A percentile compares a stretch with the other conserved stretches of the same genome.
Evolutionary conservation across 768 basidiomycete species (phyloP).

Genomic region (Amanita muscaria): DNA sequence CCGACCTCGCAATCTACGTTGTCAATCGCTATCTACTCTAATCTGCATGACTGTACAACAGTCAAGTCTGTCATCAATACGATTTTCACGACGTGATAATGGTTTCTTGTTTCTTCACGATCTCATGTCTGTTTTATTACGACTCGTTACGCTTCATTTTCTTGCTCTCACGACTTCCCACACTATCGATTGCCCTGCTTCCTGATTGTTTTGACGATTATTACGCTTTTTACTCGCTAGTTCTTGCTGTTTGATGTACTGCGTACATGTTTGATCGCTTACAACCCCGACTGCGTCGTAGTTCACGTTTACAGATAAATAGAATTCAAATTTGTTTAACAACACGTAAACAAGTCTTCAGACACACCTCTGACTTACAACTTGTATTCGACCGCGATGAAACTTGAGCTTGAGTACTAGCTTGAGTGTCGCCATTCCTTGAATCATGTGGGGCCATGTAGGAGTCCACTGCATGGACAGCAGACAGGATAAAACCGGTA

Average conservation of each 20-base stretch:
- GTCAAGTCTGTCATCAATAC: neutral
- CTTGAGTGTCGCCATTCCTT: too few species aligned
- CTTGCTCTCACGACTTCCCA: neutral
- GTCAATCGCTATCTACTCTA: neutral
- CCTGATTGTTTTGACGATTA: neutral
- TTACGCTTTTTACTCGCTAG: neutral
- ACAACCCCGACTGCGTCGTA: neutral
- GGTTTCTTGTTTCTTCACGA: slow-evolving; percentile 1
- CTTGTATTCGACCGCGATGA: too few species aligned
- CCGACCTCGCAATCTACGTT: slow-evolving; percentile 1
- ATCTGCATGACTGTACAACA: neutral
- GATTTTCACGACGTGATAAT: neutral
- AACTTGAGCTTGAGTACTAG: too few species aligned
- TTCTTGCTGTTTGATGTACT: neutral
- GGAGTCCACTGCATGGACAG: too few species aligned
- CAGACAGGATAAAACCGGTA: too few species aligned
- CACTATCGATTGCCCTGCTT: neutral
- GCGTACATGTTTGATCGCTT: neutral
- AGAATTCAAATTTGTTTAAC: too few species aligned
- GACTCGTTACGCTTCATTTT: slow-evolving; percentile 1
- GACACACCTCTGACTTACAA: too few species aligned
- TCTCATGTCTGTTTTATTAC: slow-evolving; percentile 8
- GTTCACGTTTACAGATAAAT: too few species aligned
- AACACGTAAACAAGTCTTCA: too few species aligned
- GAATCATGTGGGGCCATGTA: too few species aligned